A percentile compares a stretch with the other conserved stretches of the same genome.
These are phyloP conservation scores for Udeniomyces megalosporus DNA, from an alignment of 768 basidiomycete genomes.

Conservation along the genomic window DNA sequence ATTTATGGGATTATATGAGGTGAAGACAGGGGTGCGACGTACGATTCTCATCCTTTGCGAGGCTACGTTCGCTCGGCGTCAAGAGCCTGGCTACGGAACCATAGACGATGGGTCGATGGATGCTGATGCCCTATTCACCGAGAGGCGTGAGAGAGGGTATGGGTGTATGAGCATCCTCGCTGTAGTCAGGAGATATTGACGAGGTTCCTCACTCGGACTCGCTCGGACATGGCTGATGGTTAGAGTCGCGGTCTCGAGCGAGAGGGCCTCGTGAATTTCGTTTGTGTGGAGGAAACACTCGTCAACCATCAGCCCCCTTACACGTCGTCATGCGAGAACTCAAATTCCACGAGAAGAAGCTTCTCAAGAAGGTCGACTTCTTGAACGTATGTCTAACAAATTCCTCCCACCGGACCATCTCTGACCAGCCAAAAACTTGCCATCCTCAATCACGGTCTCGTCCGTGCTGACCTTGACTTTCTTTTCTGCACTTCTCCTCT, in stretches of 20 bases:
- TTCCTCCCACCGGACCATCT: neutral
- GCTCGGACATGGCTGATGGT: conserved; percentile 15
- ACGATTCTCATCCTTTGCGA: conserved; percentile 23
- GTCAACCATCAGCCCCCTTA: neutral
- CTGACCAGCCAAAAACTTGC: neutral
- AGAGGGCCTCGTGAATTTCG: neutral
- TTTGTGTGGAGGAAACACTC: neutral
- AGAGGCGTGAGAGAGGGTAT: neutral
- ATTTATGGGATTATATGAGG: conserved; percentile 32
- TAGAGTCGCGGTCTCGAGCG: neutral
- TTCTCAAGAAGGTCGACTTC: conserved; percentile 94
- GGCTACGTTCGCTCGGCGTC: conserved; percentile 43
- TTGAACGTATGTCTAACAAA: conserved; percentile 47
- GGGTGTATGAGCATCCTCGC: neutral
- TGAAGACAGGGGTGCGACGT: neutral
- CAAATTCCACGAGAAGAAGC: conserved; percentile 88
- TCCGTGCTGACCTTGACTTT: no score
- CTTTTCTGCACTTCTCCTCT: conserved; percentile 1
- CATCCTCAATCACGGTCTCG: neutral
- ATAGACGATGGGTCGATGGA: conserved; percentile 83
- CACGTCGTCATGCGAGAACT: conserved; percentile 53
- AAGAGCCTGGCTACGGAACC: conserved; percentile 79
- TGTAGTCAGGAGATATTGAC: neutral
- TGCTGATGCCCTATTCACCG: conserved; percentile 71
- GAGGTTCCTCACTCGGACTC: conserved; percentile 17